Base-by-base conservation (phyloP, 1,139 yeast genomes). In the Kodamaea derodonti region DNA sequence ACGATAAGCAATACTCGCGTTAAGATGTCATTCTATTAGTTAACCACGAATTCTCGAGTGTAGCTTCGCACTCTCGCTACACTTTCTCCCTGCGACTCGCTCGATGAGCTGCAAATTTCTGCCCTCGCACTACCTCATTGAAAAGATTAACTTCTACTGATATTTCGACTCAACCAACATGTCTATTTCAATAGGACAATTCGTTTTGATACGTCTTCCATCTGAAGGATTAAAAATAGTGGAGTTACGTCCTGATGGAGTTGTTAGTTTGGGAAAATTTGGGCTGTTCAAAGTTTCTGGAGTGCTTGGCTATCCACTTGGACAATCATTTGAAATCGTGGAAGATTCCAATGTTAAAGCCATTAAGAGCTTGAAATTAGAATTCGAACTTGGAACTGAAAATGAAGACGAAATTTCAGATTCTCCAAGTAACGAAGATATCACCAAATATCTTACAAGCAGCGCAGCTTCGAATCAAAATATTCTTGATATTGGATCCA, bases 261-360 rank as follows among this genome's bases (percentile, higher is more conserved):
- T 73, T 6, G 69, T 92, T 12, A 77, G 78, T 37, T 65, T 94
- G 45, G 98, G 98, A 2, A 92, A 92, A 57, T 94, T 92, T 59
- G 99, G 98, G 7, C 66, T 81, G 1, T 92, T 94, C 57, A 65
- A 72, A 29, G 87, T 84, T 4, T 76, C 81, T 46, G 83, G 78
- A 37, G 73, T 92, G 12, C 54, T 92, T 24, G 97, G 96, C 2
- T 81, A 70, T 49, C 84, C 92, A 4, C 83, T 77, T 48, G 98
- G 98, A 1, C 90, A 84, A 48, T 79, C 95, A 0, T 92, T 92
- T 60, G 97, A 92, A 54, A 84, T 92, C 28, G 54, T 71, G 20
- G 84, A 78, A 32, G 80, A 77, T 40, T 63, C 67, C 39, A 62
- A 65, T 18, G 78, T 80, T 7, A 58, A 58, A 32, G 75, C 83